Conservation (phyloP, 2,329 filamentous ascomycete genomes). For the Alternaria sp. region DNA sequence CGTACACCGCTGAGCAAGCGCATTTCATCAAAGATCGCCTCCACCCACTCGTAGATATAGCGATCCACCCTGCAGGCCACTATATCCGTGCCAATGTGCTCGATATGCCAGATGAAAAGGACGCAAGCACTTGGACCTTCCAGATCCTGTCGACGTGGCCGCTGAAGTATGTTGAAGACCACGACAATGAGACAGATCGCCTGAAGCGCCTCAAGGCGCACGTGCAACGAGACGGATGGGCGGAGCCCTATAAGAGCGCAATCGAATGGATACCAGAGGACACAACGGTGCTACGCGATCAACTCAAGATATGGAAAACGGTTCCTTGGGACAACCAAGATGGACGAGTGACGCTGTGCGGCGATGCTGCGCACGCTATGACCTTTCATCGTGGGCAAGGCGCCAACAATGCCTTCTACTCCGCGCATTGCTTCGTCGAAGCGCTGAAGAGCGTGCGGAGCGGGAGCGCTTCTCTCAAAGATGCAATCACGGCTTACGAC, state of each 20-base stretch:
- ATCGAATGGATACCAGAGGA: conserved; percentile 46
- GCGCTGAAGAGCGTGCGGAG: conserved; percentile 30
- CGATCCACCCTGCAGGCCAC: conserved; percentile 42
- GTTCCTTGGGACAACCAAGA: conserved; percentile 44
- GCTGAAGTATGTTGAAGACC: conserved; percentile 35
- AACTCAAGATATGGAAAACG: conserved; percentile 48
- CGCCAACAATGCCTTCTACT: conserved; percentile 49
- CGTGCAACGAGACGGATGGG: conserved; percentile 38
- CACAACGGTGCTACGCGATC: conserved; percentile 39
- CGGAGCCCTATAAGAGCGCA: conserved; percentile 45
- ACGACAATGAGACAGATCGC: conserved; percentile 36
- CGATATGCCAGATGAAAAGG: conserved; percentile 42
- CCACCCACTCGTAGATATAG: conserved; percentile 44
- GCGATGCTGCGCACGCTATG: conserved; percentile 54
- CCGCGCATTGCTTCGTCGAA: conserved; percentile 40
- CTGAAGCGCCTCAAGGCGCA: conserved; percentile 39
- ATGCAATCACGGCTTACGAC: conserved; percentile 39
- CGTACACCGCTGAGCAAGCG: conserved; percentile 36
- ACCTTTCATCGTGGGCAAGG: conserved; percentile 52
- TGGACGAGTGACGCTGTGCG: conserved; percentile 47
- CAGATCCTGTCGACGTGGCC: conserved; percentile 46
- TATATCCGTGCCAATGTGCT: conserved; percentile 43
- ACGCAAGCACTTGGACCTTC: conserved; percentile 48
- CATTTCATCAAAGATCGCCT: conserved; percentile 34
- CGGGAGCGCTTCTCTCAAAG: conserved; percentile 11